phyloP scores from a whole-genome alignment of 257 asterid genomes.

The Jasminum sambac region DNA sequence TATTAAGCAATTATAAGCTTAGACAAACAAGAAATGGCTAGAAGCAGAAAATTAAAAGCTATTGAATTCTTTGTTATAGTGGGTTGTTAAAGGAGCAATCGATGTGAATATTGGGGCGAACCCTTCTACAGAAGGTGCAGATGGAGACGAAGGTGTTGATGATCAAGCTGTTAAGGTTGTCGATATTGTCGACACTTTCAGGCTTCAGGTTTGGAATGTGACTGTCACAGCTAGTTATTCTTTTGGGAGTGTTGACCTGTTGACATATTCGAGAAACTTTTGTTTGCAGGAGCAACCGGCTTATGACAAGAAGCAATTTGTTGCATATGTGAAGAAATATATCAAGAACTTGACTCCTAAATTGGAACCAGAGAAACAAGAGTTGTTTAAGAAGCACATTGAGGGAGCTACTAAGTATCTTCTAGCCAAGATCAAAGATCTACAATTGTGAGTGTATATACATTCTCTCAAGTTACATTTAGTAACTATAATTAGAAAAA shows the following conservation, averaged over 20 bases:
- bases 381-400: conserved; percentile 49
- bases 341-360: conserved; percentile 44
- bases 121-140: conserved; percentile 74
- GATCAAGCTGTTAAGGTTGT: conserved; percentile 62
- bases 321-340: conserved; percentile 56
- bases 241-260: not conserved
- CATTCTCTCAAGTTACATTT: too few species aligned
- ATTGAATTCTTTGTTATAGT: conserved; percentile 30
- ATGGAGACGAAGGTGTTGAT: conserved; percentile 60
- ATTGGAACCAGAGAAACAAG: conserved; percentile 41
- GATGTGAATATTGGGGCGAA: conserved; percentile 66
- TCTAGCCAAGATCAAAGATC: conserved; percentile 46
- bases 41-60: not conserved
- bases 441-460: conserved; percentile 47
- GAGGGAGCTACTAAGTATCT: conserved; percentile 62
- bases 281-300: conserved; percentile 56
- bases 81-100: conserved; percentile 63
- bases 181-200: conserved; percentile 61
- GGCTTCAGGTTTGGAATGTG: conserved; percentile 56
- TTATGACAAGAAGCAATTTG: conserved; percentile 61
- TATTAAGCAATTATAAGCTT: too few species aligned
- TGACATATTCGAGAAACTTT: not conserved
- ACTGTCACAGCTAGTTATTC: not conserved
- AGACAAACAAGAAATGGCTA: too few species aligned
- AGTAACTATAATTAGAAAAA: not conserved